phyloP scores from a whole-genome alignment of 2,329 filamentous ascomycete genomes.

The Botrytis squamosa region DNA sequence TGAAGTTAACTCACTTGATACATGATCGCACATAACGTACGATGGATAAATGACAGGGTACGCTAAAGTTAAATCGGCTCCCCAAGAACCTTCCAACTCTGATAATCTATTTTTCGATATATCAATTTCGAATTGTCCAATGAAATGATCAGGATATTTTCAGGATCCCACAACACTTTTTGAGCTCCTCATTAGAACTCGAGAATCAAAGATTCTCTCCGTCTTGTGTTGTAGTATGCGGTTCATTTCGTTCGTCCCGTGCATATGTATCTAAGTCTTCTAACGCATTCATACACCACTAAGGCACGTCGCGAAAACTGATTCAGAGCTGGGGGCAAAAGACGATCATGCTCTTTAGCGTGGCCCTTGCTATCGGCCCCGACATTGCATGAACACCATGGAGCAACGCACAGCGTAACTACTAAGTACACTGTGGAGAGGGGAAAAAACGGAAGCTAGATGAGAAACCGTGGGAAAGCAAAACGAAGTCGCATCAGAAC shows the following conservation, averaged over 20 bases:
- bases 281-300: background rate
- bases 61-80: background rate
- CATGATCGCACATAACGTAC: background rate
- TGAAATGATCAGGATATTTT: background rate
- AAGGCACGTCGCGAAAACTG: background rate
- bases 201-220: background rate
- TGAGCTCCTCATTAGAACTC: background rate
- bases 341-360: conserved; percentile 1
- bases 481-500: background rate
- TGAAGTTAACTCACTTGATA: background rate
- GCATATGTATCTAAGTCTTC: background rate
- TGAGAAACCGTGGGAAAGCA: background rate
- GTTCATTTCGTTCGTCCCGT: background rate
- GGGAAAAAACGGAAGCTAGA: background rate
- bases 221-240: background rate
- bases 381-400: conserved; percentile 4
- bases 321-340: conserved; percentile 3
- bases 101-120: background rate
- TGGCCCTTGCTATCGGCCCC: background rate
- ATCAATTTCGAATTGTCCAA: background rate
- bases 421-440: background rate
- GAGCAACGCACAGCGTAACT: background rate
- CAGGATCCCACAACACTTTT: background rate
- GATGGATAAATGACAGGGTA: background rate
- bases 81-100: background rate